Base-by-base conservation (phyloP, 139 green algal genomes). In the Coelastrella sp. region DNA sequence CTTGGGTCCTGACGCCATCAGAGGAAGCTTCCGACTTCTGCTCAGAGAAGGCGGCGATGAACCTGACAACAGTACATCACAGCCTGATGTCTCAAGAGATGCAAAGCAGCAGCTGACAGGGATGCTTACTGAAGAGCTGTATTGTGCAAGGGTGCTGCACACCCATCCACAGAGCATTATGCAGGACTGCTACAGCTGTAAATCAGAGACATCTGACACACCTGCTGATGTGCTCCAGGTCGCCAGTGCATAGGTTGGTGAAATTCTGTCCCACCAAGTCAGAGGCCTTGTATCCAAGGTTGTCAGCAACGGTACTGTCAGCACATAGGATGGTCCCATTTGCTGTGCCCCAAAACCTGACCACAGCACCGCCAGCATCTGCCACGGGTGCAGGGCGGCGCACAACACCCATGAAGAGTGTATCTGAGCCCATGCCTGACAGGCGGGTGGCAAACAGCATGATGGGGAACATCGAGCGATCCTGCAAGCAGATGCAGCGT, bases 201-300 rank as follows among this genome's bases (percentile, higher is more conserved):
- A 20, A 19, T 35, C 11, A 20, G 3, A 78, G 70, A 59, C 17
- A n/a, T 25, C 11, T 78, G 24, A n/a, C 81, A 25, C 81, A 87
- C 81, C 24, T 87, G 59, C 8, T 87, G 27, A 87, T 59, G 9
- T 6, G 20, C 22, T 87, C 81, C 24, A 66, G 12, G 20, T 88
- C 7, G n/a, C 70, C 84, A 17, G 66, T 81, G 84, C 84, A 79
- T 66, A 88, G 58, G 84, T 20, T 81, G 66, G 63, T 58, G 24
- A 88, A 60, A 12, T 14, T 58, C 22, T 57, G 60, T 27, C 89
- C 89, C 6, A 92, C 82, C 57, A 92, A 27, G 27, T 83, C 59
- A 49, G 14, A 19, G 10, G 89, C 24, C 7, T 66, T 19, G 9
- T 86, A 57, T 58, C 89, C 89, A 68, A 87, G 57, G 6, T 8